These are phyloP conservation scores for Cladophialophora immunda DNA, from an alignment of 2,329 filamentous ascomycete species.

Conservation along the genomic window DNA sequence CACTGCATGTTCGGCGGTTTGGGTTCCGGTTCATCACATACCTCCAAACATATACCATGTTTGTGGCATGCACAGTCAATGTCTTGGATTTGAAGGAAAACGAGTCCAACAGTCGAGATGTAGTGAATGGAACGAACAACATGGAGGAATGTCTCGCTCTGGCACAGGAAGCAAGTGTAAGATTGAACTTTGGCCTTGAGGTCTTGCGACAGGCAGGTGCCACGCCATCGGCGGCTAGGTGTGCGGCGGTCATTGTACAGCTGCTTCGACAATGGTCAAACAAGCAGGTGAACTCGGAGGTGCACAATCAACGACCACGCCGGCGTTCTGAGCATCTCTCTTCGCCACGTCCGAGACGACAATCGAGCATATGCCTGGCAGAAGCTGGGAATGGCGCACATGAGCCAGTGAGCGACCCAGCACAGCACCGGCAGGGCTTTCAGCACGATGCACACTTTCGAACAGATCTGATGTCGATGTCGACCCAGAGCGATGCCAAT, in stretches of 20 bases:
- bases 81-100: constrained; percentile 23
- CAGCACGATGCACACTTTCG: background rate
- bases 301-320: background rate
- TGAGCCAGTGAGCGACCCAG: background rate
- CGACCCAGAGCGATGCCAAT: background rate
- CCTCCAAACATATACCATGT: constrained; percentile 25
- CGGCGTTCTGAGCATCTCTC: background rate
- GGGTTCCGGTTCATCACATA: constrained; percentile 24
- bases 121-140: background rate
- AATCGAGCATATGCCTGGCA: background rate
- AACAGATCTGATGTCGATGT: background rate
- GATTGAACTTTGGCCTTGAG: constrained; percentile 19
- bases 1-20: constrained; percentile 21
- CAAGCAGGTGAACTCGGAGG: background rate
- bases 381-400: background rate
- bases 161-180: constrained; percentile 21
- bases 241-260: constrained; percentile 23
- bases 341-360: constrained; percentile 1
- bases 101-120: constrained; percentile 2
- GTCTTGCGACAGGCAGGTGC: constrained; percentile 20
- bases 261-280: constrained; percentile 19
- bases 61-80: constrained; percentile 25
- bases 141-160: background rate
- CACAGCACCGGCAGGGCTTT: background rate
- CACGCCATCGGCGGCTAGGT: constrained; percentile 19